Percentiles rank a stretch among this genome's conserved stretches.
Conservation (phyloP, 768 basidiomycete genomes). For the Candolleomyces eurysporus region DNA sequence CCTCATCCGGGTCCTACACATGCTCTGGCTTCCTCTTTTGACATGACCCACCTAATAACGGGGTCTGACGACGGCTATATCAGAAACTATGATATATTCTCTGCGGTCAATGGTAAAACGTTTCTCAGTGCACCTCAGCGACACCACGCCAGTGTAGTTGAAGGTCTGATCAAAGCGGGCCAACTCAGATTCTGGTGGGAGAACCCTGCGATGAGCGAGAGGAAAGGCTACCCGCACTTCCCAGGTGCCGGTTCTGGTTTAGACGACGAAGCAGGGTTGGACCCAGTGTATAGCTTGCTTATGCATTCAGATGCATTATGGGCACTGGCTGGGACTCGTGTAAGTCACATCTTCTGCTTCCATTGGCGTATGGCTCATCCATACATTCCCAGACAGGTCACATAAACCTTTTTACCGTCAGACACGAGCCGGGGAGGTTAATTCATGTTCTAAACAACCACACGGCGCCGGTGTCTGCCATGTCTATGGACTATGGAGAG, state of each 20-base stretch:
- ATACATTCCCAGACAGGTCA: constrained; percentile 63
- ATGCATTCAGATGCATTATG: constrained; percentile 94
- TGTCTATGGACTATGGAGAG: constrained; percentile 79
- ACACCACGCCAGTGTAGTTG: constrained; percentile 86
- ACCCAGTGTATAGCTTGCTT: constrained; percentile 86
- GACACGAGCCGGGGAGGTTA: constrained; percentile 85
- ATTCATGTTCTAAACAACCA: constrained; percentile 75
- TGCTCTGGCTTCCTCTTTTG: constrained; percentile 80
- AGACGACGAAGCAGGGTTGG: constrained; percentile 51
- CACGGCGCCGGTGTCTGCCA: constrained; percentile 78
- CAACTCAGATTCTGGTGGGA: constrained; percentile 92
- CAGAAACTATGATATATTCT: constrained; percentile 87
- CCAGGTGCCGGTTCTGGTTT: constrained; percentile 13
- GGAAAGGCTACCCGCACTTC: not conserved
- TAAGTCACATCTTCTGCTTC: constrained; percentile 35
- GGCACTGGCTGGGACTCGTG: constrained; percentile 85
- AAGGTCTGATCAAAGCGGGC: constrained; percentile 88
- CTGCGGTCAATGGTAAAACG: constrained; percentile 83
- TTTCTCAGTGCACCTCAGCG: constrained; percentile 87
- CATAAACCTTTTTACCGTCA: constrained; percentile 89
- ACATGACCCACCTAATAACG: constrained; percentile 86
- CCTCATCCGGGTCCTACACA: constrained; percentile 88
- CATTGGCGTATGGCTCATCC: constrained; percentile 8
- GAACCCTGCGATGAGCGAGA: constrained; percentile 48
- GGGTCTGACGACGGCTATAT: constrained; percentile 95